Percentiles rank a stretch among this genome's conserved stretches.
Conservation (phyloP, 1,284 basidiomycete genomes). For the Dichomitus squalens region DNA sequence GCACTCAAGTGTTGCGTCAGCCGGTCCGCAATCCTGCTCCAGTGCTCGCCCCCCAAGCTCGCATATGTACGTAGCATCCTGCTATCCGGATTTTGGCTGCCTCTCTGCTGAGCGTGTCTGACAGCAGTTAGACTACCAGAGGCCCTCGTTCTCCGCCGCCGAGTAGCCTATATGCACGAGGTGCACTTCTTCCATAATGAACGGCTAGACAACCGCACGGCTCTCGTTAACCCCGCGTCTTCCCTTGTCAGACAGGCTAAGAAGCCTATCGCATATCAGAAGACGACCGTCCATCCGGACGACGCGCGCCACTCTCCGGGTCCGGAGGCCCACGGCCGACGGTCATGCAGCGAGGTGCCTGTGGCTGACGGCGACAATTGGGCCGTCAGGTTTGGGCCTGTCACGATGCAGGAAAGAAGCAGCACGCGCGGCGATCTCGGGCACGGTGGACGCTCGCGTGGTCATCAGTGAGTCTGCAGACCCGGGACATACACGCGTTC, state of each 20-base stretch:
- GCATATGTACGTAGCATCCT: no score
- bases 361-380: neutral
- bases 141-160: neutral
- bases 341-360: neutral
- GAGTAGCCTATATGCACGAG: neutral
- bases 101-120: neutral
- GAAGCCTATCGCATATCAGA: neutral
- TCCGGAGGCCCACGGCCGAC: neutral
- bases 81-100: no score
- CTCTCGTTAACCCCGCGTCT: neutral
- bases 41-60: no score
- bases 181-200: neutral
- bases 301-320: neutral
- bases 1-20: no score
- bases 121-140: no score
- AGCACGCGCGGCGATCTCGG: constrained; percentile 8
- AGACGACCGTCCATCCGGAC: neutral
- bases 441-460: neutral
- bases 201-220: neutral
- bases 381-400: constrained; percentile 4
- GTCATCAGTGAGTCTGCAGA: no score
- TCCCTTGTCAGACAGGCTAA: neutral
- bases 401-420: constrained; percentile 5
- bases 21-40: no score
- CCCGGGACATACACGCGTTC: no score